Evolutionary conservation across 2,329 filamentous ascomycete species (phyloP).

Genomic region (Arthrobotrys entomopaga): DNA sequence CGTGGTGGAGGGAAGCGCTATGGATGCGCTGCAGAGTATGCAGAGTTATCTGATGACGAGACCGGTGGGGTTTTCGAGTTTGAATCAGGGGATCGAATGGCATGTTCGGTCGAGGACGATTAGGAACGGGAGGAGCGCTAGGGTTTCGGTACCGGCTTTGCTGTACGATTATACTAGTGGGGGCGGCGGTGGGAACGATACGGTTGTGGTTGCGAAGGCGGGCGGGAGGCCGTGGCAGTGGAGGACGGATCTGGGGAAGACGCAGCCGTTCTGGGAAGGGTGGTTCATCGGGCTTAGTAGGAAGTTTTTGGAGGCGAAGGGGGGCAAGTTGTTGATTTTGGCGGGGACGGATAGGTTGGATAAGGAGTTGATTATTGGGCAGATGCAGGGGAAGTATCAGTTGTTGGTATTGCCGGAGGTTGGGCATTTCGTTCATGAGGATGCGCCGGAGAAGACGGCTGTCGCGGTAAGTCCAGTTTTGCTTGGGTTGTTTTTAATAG

Average conservation of each 20-base stretch:
- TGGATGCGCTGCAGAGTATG: conserved; percentile 95
- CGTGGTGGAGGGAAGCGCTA: conserved; percentile 93
- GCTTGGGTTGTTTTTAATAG: conserved; percentile 16
- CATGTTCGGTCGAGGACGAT: conserved; percentile 89
- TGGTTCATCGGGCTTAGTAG: conserved; percentile 90
- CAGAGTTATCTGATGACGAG: conserved; percentile 86
- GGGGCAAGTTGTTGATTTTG: conserved; percentile 84
- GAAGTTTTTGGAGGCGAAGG: conserved; percentile 83
- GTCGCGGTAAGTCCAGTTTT: conserved; percentile 67
- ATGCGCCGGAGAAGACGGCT: conserved; percentile 89
- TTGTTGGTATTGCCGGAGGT: conserved; percentile 93
- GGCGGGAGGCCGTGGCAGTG: conserved; percentile 71
- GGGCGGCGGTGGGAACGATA: not conserved
- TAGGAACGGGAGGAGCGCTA: conserved; percentile 82
- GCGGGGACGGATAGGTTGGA: conserved; percentile 91
- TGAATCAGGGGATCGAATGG: conserved; percentile 89
- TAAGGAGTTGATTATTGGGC: conserved; percentile 91
- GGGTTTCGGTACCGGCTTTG: conserved; percentile 85
- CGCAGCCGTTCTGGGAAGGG: conserved; percentile 90
- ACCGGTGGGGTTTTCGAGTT: conserved; percentile 78
- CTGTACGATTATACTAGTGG: conserved; percentile 65
- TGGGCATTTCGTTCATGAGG: conserved; percentile 96
- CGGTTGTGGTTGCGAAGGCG: conserved; percentile 9
- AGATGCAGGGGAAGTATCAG: conserved; percentile 99
- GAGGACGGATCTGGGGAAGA: conserved; percentile 83